Conservation (phyloP, 495 filamentous ascomycete genomes). For the Choiromyces venosus region DNA sequence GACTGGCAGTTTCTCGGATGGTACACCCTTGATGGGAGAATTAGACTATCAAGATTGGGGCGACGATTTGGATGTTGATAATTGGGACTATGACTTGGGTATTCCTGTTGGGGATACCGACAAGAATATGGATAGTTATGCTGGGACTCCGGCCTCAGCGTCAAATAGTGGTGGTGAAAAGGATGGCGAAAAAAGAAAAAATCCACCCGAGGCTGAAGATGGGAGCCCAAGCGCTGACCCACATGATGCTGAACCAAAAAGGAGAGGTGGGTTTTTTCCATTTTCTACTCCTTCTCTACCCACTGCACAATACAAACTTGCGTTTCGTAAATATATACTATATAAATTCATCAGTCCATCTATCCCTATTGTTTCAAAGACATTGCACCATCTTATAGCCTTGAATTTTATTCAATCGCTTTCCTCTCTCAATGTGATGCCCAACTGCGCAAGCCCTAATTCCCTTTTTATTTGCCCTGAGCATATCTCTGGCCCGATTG, state of each 20-base stretch:
- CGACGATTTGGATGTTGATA: constrained; percentile 62
- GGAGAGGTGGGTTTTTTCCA: constrained; percentile 39
- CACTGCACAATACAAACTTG: constrained; percentile 26
- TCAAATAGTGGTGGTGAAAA: constrained; percentile 18
- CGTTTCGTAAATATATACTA: constrained; percentile 27
- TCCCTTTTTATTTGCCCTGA: background rate
- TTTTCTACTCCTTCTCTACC: constrained; percentile 19
- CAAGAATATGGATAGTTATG: constrained; percentile 55
- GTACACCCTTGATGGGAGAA: constrained; percentile 75
- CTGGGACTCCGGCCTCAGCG: constrained; percentile 51
- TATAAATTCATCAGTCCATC: background rate
- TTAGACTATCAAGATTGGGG: constrained; percentile 53
- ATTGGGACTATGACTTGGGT: constrained; percentile 58
- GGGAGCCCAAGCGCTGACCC: constrained; percentile 54
- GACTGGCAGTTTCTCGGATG: constrained; percentile 48
- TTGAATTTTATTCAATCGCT: background rate
- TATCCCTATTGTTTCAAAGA: background rate
- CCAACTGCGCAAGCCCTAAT: background rate
- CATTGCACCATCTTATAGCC: background rate
- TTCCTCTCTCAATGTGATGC: background rate
- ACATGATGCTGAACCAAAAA: constrained; percentile 41
- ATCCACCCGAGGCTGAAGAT: constrained; percentile 62
- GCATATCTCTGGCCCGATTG: background rate
- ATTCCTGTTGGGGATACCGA: constrained; percentile 43
- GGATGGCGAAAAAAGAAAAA: constrained; percentile 70